Conservation (phyloP, 1,139 yeast genomes). For the Nakaseomyces sp. region DNA sequence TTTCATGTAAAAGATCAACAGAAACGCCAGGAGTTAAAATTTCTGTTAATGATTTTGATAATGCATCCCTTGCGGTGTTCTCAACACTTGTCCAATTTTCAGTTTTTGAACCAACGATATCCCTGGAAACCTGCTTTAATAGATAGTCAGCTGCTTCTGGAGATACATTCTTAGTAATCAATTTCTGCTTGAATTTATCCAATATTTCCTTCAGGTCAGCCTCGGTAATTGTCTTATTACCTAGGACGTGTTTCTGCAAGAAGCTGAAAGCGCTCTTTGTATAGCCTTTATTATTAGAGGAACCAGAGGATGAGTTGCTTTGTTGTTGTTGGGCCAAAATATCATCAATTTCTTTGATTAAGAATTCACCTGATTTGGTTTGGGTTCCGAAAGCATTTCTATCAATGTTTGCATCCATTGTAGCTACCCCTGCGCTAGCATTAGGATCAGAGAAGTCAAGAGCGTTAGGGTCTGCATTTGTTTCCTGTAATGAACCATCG, state of each 20-base stretch:
- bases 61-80: conserved; percentile 53
- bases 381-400: conserved; percentile 40
- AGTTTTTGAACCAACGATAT: conserved; percentile 56
- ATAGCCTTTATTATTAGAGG: conserved; percentile 20
- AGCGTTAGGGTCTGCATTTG: conserved; percentile 31
- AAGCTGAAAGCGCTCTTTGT: conserved; percentile 42
- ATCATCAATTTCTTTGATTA: conserved; percentile 30
- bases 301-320: conserved; percentile 33
- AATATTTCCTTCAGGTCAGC: conserved; percentile 50
- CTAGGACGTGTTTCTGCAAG: conserved; percentile 44
- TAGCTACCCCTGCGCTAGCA: conserved; percentile 13
- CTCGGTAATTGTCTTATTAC: conserved; percentile 48
- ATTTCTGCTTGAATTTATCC: conserved; percentile 43
- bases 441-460: conserved; percentile 41
- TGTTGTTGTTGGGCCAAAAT: conserved; percentile 19
- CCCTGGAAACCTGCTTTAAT: conserved; percentile 49
- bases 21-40: conserved; percentile 90
- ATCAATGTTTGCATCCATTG: conserved; percentile 31
- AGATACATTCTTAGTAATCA: conserved; percentile 43
- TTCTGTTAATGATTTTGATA: conserved; percentile 69
- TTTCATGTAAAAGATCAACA: conserved; percentile 76
- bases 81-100: conserved; percentile 57
- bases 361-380: conserved; percentile 27
- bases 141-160: conserved; percentile 53
- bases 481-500: conserved; percentile 42